phyloP scores from a whole-genome alignment of 345 rosid genomes.

The Hypericum perforatum region DNA sequence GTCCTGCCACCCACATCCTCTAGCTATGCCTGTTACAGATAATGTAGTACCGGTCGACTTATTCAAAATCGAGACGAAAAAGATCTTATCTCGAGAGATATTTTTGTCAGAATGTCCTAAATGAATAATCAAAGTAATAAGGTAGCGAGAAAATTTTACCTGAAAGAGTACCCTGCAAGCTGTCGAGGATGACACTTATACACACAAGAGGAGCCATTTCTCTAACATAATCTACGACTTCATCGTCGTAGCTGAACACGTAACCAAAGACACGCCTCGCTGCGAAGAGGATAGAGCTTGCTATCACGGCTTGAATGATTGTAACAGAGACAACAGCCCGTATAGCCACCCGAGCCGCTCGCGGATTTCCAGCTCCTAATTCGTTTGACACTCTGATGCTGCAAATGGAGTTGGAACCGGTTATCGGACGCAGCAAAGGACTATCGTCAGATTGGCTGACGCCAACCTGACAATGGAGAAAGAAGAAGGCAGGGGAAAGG shows the following conservation, averaged over 20 bases:
- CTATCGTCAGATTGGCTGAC: too few relatives aligned
- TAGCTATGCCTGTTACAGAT: background rate
- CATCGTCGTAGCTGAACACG: background rate
- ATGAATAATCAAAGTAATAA: too few relatives aligned
- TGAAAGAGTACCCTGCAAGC: background rate
- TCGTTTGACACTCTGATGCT: slow-evolving; percentile 3
- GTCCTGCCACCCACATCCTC: slow-evolving; percentile 2
- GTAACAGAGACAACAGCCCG: background rate
- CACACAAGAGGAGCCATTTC: slow-evolving; percentile 1
- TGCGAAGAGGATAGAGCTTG: background rate
- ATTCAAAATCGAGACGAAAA: too few relatives aligned
- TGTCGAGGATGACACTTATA: slow-evolving; percentile 1
- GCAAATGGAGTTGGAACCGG: background rate
- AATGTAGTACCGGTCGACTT: too few relatives aligned
- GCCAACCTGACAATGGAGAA: too few relatives aligned
- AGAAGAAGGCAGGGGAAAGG: too few relatives aligned
- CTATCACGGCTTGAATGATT: background rate
- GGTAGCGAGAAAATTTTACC: background rate
- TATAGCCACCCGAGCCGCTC: slow-evolving; percentile 1
- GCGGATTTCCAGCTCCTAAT: slow-evolving; percentile 1
- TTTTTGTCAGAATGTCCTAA: too few relatives aligned
- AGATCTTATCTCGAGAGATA: too few relatives aligned
- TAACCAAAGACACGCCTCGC: background rate
- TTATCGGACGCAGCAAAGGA: too few relatives aligned
- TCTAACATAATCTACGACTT: slow-evolving; percentile 1